A percentile compares a stretch with the other conserved stretches of the same genome.
Evolutionary conservation across 129 eudicot genomes (phyloP).

Genomic region (Lactuca saligna): DNA sequence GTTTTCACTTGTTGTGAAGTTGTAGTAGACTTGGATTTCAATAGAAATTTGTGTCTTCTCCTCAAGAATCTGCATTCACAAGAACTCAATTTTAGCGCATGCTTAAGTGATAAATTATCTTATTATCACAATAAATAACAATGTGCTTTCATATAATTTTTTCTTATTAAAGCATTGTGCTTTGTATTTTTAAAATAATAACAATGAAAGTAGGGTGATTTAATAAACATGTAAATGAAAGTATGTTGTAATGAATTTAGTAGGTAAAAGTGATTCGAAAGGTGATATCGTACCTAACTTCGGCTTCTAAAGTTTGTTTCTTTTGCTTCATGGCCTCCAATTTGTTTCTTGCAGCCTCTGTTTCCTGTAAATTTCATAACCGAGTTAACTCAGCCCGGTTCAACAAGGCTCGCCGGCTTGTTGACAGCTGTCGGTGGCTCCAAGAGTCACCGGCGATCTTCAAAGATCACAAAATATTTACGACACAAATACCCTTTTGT

Average conservation of each 20-base stretch:
- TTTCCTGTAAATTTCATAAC: conserved; percentile 45
- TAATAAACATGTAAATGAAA: background rate
- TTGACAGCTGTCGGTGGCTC: background rate
- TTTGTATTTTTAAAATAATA: background rate
- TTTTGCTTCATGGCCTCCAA: conserved; percentile 53
- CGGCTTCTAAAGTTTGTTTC: conserved; percentile 60
- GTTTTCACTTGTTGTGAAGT: conserved; percentile 34
- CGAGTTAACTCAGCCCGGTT: background rate
- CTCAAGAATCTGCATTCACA: conserved; percentile 54
- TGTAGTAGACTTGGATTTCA: conserved; percentile 31
- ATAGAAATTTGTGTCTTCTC: conserved; percentile 37
- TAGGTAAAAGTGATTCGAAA: background rate
- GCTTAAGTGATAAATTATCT: background rate
- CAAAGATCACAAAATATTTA: conserved; percentile 10
- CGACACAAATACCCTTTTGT: conserved; percentile 5
- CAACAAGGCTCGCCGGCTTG: background rate
- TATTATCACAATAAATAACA: too few species aligned
- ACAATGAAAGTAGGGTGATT: too few species aligned
- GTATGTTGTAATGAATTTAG: background rate
- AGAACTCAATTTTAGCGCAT: conserved; percentile 4
- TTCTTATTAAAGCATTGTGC: background rate
- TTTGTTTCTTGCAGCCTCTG: conserved; percentile 46
- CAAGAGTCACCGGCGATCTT: background rate
- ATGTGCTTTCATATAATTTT: background rate
- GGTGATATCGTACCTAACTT: conserved; percentile 62